Evolutionary conservation across 2,329 filamentous ascomycete genomes (phyloP).

Genomic region (Nothophoma quercina): DNA sequence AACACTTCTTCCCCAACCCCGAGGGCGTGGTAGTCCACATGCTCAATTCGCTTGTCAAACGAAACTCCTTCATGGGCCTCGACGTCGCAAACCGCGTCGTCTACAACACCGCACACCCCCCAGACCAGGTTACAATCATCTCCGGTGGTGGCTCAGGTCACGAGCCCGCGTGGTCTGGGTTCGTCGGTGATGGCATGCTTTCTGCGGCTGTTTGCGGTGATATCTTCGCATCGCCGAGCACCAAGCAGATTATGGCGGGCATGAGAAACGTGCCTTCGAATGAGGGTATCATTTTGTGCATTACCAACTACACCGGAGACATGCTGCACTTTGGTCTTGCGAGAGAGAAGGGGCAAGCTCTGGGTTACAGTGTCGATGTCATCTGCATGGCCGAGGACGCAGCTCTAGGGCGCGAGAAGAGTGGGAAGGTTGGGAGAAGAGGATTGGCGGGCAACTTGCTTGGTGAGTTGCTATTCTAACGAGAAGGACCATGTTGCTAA

Average conservation of each 20-base stretch:
- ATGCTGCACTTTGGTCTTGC: constrained; percentile 60
- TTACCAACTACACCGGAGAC: constrained; percentile 60
- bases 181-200: constrained; percentile 59
- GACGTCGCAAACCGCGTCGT: constrained; percentile 59
- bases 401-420: constrained; percentile 57
- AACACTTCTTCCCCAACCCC: constrained; percentile 62
- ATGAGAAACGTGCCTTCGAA: constrained; percentile 56
- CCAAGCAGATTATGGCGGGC: constrained; percentile 59
- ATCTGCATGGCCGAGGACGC: constrained; percentile 60
- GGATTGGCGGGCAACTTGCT: constrained; percentile 61
- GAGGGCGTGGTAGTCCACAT: constrained; percentile 60
- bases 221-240: constrained; percentile 58
- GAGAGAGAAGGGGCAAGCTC: constrained; percentile 55
- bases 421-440: constrained; percentile 57
- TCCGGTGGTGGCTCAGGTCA: constrained; percentile 59
- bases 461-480: constrained; percentile 29
- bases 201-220: constrained; percentile 58
- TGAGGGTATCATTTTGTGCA: constrained; percentile 57
- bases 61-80: constrained; percentile 54
- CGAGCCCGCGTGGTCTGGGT: constrained; percentile 59
- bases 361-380: constrained; percentile 56
- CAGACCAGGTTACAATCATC: constrained; percentile 55
- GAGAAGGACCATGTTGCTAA: constrained; percentile 11
- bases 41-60: constrained; percentile 56
- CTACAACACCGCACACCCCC: constrained; percentile 54